These are phyloP conservation scores for Conringia planisiliqua DNA, from an alignment of 345 rosid species.

Conservation along the genomic window DNA sequence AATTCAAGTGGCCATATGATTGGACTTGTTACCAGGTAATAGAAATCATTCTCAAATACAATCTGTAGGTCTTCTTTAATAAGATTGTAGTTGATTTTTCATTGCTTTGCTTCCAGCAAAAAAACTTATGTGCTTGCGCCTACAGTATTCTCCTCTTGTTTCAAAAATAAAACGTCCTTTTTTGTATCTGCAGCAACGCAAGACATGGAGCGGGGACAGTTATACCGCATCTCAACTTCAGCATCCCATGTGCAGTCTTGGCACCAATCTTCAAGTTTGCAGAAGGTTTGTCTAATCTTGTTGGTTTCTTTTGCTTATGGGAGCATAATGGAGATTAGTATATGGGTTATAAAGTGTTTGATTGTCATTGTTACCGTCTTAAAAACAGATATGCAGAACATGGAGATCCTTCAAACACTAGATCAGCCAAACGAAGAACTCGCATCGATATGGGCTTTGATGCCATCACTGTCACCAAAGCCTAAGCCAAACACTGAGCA, in stretches of 20 bases:
- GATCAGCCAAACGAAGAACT: constrained; percentile 63
- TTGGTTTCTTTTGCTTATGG: background rate
- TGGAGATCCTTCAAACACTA: constrained; percentile 51
- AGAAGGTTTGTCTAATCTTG: constrained; percentile 47
- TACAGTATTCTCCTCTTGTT: constrained; percentile 10
- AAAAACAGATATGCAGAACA: constrained; percentile 52
- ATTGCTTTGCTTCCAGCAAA: background rate
- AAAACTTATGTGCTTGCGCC: background rate
- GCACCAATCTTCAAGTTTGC: constrained; percentile 74
- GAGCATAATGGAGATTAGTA: background rate
- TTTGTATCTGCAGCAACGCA: constrained; percentile 64
- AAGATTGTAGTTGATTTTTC: background rate
- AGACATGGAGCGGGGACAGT: constrained; percentile 82
- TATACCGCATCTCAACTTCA: constrained; percentile 91
- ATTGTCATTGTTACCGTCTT: background rate
- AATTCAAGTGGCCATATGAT: constrained; percentile 74
- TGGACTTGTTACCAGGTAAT: constrained; percentile 92
- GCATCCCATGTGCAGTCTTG: constrained; percentile 84
- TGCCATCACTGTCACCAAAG: constrained; percentile 66
- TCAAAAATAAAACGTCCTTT: background rate
- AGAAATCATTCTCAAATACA: background rate
- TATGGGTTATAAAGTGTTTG: background rate
- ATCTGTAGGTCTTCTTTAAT: background rate
- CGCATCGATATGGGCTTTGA: constrained; percentile 76
- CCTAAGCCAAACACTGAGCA: constrained; percentile 38